Percentiles rank a stretch among this genome's conserved stretches.
phyloP scores from a whole-genome alignment of 2,329 filamentous ascomycete species.

The Knoxdaviesia capensis region DNA sequence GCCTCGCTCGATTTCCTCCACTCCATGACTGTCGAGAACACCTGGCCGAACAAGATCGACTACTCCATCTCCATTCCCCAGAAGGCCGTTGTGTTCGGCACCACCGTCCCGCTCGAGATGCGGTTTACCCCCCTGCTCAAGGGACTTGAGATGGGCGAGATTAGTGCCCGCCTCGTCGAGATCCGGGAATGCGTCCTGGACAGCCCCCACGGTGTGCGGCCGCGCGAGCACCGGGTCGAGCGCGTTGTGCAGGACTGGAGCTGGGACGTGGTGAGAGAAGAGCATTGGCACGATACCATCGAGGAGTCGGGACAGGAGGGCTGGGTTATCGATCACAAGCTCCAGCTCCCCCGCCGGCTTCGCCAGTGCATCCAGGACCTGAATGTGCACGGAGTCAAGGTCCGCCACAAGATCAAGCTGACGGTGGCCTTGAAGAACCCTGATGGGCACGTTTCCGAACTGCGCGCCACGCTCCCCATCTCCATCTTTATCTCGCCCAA shows the following conservation, averaged over 20 bases:
- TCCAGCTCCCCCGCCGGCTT: conserved; percentile 62
- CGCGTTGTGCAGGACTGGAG: conserved; percentile 42
- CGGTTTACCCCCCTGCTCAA: conserved; percentile 77
- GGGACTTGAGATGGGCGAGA: conserved; percentile 65
- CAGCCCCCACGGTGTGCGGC: conserved; percentile 18
- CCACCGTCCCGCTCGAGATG: conserved; percentile 67
- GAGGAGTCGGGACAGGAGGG: conserved; percentile 47
- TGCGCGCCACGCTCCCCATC: conserved; percentile 76
- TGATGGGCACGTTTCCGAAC: conserved; percentile 77
- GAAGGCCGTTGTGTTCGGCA: conserved; percentile 87
- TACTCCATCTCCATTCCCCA: conserved; percentile 87
- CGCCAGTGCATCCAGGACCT: conserved; percentile 77
- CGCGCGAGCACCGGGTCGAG: conserved; percentile 39
- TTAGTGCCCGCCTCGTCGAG: conserved; percentile 66
- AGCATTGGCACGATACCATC: conserved; percentile 50
- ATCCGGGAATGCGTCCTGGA: conserved; percentile 43
- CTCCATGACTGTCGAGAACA: conserved; percentile 88
- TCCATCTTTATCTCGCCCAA: conserved; percentile 93
- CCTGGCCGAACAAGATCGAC: conserved; percentile 94
- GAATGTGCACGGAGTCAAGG: conserved; percentile 73
- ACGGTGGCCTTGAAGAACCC: conserved; percentile 85
- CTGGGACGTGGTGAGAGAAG: conserved; percentile 30
- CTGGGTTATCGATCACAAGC: conserved; percentile 37
- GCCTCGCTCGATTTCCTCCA: conserved; percentile 62
- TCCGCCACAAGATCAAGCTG: conserved; percentile 82